Percentiles rank a stretch among this genome's conserved stretches.
phyloP scores from a whole-genome alignment of 768 basidiomycete genomes.

The Suillus paluster region DNA sequence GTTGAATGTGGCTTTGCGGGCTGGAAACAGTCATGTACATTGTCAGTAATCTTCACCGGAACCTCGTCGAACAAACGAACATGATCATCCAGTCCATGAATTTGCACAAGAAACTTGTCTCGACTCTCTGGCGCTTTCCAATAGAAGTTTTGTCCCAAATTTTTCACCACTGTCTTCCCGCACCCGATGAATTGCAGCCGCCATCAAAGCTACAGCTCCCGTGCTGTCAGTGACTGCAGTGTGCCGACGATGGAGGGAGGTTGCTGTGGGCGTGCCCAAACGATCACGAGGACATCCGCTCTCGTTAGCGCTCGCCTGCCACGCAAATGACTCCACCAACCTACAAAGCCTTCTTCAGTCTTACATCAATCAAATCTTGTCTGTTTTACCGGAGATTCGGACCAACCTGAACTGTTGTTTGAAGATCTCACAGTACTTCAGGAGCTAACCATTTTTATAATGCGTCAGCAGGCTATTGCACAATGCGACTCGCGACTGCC shows the following conservation, averaged over 20 bases:
- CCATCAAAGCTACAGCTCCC: conserved; percentile 31
- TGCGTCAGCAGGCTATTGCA: background rate
- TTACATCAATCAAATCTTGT: conserved; percentile 15
- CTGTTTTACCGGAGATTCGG: too few relatives aligned
- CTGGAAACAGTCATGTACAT: conserved; percentile 19
- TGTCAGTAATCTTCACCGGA: conserved; percentile 12
- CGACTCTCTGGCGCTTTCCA: conserved; percentile 44
- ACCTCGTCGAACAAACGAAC: conserved; percentile 17
- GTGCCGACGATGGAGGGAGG: conserved; percentile 45
- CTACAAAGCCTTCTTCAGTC: conserved; percentile 20
- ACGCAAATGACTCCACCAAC: background rate
- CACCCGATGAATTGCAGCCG: too few relatives aligned
- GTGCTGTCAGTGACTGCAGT: conserved; percentile 44
- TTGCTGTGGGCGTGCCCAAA: conserved; percentile 42
- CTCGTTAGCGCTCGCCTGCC: conserved; percentile 21
- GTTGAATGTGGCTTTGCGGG: conserved; percentile 13
- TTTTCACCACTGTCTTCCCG: conserved; percentile 43
- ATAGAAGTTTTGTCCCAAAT: conserved; percentile 52
- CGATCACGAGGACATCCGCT: conserved; percentile 21
- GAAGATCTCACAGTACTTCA: conserved; percentile 22
- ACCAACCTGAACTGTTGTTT: background rate
- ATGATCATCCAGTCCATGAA: conserved; percentile 23
- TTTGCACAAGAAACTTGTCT: conserved; percentile 25
- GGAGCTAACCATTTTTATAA: conserved; percentile 25
- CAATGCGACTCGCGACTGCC: conserved; percentile 5